Evolutionary conservation across 768 basidiomycete species (phyloP), one percentile per base, ranked within the genome.

Genomic region (Chiua virens): DNA sequence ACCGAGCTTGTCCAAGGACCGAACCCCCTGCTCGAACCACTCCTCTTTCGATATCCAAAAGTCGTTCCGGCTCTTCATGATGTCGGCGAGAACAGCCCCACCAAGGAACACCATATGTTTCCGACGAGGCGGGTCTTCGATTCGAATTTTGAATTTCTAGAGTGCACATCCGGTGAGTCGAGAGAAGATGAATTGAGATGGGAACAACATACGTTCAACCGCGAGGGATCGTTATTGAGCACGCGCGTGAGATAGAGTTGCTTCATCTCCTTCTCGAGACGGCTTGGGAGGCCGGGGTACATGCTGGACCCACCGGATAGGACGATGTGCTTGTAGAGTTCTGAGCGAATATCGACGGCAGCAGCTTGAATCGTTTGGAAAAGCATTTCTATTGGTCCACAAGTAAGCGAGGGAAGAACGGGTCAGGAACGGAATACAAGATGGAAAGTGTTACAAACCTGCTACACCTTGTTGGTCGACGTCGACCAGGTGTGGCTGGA

Each of bases 21-120:
- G 75, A 17, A 78, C 70, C 28, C 95, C 96, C 70, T 95, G 86
- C 71, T 98, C 96, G 56, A 86, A 86, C 93, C 94, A 98, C 70
- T 98, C 94, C 58, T 92, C 91, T 55, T 88, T 79, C 47, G 92
- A 79, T 67, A 98, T 87, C 96, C 95, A 97, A 76, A 98, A 99
- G 64, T 92, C 90, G 65, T 90, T 83, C 10, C 92, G 82, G 65
- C 76, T 79, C 75, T 96, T 96, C 97, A 98, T 98, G 73, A 98
- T 98, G 71, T 98, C 96, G 3, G 94, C 96, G 27, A 99, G 76
- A 6, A 98, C 96, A n/a, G 93, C 96, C 42, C 97, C 97, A 22
- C 97, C 97, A 8, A 98, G 82, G 86, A 98, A 98, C 34, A 98
- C 96, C 95, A 97, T 97, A 71, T 98, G 96, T 72, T 98, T 98